Conservation (phyloP, 2,329 filamentous ascomycete genomes). For the Penicillium sp. region DNA sequence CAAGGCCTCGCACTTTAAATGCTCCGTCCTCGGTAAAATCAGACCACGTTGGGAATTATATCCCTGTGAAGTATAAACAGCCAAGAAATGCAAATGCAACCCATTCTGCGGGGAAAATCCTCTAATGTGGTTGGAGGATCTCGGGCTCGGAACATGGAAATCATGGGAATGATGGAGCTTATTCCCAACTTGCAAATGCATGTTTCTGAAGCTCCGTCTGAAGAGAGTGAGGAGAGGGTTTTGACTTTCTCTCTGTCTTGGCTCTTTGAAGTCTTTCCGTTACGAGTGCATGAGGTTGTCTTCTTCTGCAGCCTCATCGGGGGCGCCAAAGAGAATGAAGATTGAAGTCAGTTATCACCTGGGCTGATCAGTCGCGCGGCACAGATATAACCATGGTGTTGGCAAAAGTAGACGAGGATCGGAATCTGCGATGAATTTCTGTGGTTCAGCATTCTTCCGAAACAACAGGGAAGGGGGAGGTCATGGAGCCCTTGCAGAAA, state of each 20-base stretch:
- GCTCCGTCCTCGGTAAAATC: neutral
- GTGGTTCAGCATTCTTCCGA: neutral
- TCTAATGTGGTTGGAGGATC: neutral
- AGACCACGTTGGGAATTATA: neutral
- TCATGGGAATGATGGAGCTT: neutral
- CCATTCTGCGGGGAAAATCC: neutral
- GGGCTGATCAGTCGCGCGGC: neutral
- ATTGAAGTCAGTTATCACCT: neutral
- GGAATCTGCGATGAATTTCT: neutral
- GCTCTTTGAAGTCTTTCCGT: neutral
- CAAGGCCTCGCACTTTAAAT: too few species aligned
- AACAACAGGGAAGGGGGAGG: neutral
- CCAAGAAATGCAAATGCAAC: neutral
- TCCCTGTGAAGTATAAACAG: neutral
- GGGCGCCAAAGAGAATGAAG: neutral
- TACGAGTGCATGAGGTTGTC: neutral
- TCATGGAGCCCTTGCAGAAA: neutral
- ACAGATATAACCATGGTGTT: neutral
- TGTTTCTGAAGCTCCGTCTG: neutral
- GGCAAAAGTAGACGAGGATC: neutral
- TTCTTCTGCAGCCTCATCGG: neutral
- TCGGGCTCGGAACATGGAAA: neutral
- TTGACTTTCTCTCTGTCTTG: neutral
- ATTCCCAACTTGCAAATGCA: constrained; percentile 5
- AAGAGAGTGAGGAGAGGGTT: neutral